Percentiles rank a stretch among this genome's conserved stretches.
Conservation (phyloP, 495 filamentous ascomycete genomes). For the Lophium mytilinum region DNA sequence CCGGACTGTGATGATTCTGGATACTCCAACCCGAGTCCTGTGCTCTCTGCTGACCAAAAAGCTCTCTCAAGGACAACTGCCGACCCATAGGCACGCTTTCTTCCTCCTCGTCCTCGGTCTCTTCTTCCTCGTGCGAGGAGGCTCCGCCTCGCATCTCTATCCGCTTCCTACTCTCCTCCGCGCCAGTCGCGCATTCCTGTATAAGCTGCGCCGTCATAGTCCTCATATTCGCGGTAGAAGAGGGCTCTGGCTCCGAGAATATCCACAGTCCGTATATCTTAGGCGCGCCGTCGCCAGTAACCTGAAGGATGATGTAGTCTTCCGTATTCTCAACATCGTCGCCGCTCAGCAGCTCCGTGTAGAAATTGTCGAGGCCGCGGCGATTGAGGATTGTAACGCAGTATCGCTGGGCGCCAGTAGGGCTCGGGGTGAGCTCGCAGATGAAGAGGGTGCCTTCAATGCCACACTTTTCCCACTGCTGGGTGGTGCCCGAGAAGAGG, state of each 20-base stretch:
- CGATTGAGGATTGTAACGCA: slow-evolving; percentile 55
- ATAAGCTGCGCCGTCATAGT: slow-evolving; percentile 46
- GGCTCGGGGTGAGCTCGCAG: slow-evolving; percentile 44
- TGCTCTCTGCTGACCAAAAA: slow-evolving; percentile 48
- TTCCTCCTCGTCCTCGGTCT: slow-evolving; percentile 35
- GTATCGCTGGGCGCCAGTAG: slow-evolving; percentile 44
- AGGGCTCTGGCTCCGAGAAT: slow-evolving; percentile 48
- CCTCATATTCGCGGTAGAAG: slow-evolving; percentile 46
- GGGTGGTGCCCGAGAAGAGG: slow-evolving; percentile 51
- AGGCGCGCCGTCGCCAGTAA: slow-evolving; percentile 23
- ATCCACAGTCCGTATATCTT: slow-evolving; percentile 57
- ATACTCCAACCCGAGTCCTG: slow-evolving; percentile 46
- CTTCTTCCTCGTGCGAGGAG: slow-evolving; percentile 31
- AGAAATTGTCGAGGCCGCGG: slow-evolving; percentile 53
- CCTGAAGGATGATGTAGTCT: slow-evolving; percentile 53
- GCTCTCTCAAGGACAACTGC: slow-evolving; percentile 46
- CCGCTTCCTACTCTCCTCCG: slow-evolving; percentile 39
- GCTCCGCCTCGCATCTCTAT: slow-evolving; percentile 21
- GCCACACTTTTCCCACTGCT: slow-evolving; percentile 67
- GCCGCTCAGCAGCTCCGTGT: slow-evolving; percentile 40
- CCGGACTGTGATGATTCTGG: slow-evolving; percentile 37
- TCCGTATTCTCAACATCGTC: slow-evolving; percentile 53
- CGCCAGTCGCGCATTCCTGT: slow-evolving; percentile 45
- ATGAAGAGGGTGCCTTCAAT: slow-evolving; percentile 79
- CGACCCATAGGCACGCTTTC: slow-evolving; percentile 44